Base-by-base conservation (phyloP, 176 grass and related monocot genomes). In the Ensete glaucum region DNA sequence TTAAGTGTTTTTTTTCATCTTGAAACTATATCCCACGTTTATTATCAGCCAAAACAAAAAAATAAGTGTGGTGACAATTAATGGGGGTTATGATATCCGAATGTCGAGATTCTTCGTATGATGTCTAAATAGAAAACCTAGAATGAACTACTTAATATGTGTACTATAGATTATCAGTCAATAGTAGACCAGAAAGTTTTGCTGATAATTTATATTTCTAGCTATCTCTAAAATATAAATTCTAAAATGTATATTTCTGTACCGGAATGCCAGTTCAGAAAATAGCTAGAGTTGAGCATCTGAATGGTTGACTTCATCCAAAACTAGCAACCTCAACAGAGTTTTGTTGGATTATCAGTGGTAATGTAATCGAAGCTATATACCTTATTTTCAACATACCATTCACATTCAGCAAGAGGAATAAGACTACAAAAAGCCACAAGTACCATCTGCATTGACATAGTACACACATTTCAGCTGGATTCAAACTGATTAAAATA, bases 391-490 rank as follows among this genome's bases (percentile, higher is more conserved):
- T 71, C 29, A 73, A 54, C 70, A 49, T 91, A 93, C 94, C 94
- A 71, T 93, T 78, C 79, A 98, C 72, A 73, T 98, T 87, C 76
- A 98, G 80, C 86, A 93, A 82, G 63, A 98, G 84, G 84, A 91
- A 93, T 70, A 93, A 21, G 50, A 91, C 82, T 11, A 91, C 90
- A 84, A 98, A 93, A 69, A 93, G 88, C 84, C 94, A 98, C 21
- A 91, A 65, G 66, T 85, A 93, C 94, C 90, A 93, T 78, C 90
- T 98, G 90, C 84, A 91, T 65, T 58, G 50, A 48, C 51, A 64
- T 0, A 77, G 24, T 75, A 20, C 50, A 49, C 9, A 20, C 67
- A 71, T 1, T 50, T 83, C 8, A 53, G 25, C 8, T 54, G 9
- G 24, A 15, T 50, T 26, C 34, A 76, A 69, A 69, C n/a, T 64